Evolutionary conservation across 176 grass and related monocot genomes (phyloP).

Genomic region (Thinopyrum elongatum): DNA sequence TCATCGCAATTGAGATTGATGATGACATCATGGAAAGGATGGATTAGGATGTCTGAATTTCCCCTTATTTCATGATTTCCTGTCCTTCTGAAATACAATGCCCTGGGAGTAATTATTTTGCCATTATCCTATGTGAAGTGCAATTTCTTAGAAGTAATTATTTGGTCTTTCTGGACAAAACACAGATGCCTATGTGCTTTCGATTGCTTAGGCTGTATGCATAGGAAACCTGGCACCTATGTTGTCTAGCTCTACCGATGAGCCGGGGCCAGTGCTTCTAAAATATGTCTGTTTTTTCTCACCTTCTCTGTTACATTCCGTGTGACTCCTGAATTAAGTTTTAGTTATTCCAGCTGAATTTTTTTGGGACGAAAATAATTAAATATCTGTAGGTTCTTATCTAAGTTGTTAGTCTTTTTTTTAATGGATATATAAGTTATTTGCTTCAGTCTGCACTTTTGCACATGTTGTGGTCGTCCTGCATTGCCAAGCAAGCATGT

Average conservation of each 20-base stretch:
- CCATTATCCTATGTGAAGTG: neutral
- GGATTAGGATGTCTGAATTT: slow-evolving; percentile 39
- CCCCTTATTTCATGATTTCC: neutral
- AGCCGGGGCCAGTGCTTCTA: neutral
- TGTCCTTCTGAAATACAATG: neutral
- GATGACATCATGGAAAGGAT: slow-evolving; percentile 63
- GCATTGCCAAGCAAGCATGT: neutral
- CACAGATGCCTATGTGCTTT: neutral
- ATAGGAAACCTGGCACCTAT: neutral
- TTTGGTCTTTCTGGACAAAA: neutral
- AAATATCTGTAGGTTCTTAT: neutral
- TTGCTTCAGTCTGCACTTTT: neutral
- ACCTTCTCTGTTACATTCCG: neutral
- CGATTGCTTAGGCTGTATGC: neutral
- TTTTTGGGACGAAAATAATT: neutral
- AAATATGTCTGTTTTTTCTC: neutral
- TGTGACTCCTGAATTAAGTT: neutral
- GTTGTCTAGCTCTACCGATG: neutral
- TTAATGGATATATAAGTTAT: too few relatives aligned
- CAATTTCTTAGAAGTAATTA: slow-evolving; percentile 19
- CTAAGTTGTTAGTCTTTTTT: neutral
- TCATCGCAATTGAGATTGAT: slow-evolving; percentile 57
- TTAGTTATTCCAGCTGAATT: neutral
- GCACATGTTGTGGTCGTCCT: neutral
- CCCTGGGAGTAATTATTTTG: slow-evolving; percentile 25